Evolutionary conservation across 768 basidiomycete genomes (phyloP).

Genomic region (Dendrothele bispora): DNA sequence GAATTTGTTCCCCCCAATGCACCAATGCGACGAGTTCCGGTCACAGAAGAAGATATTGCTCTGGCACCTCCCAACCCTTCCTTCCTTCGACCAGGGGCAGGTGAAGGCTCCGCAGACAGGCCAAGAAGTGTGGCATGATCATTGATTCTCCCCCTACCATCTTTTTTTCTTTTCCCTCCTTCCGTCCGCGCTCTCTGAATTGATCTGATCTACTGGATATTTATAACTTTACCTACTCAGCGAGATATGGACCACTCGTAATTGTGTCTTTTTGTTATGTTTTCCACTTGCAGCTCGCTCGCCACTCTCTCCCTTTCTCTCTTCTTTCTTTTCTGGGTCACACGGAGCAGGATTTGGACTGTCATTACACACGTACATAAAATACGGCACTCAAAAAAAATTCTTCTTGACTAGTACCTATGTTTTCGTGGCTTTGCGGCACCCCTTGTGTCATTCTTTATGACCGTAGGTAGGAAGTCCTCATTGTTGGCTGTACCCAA

Average conservation of each 20-base stretch:
- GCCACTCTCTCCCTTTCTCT: background rate
- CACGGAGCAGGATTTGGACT: no score
- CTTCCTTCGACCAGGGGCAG: slow-evolving; percentile 6
- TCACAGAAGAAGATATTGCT: slow-evolving; percentile 10
- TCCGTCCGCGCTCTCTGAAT: background rate
- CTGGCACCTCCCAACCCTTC: slow-evolving; percentile 10
- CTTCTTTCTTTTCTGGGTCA: background rate
- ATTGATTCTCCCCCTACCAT: no score
- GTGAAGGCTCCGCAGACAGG: slow-evolving; percentile 6
- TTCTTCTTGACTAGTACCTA: no score
- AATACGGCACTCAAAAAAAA: no score
- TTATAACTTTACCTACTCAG: background rate
- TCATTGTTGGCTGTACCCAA: slow-evolving; percentile 7
- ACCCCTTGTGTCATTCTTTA: background rate
- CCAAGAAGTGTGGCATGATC: slow-evolving; percentile 12
- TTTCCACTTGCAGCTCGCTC: background rate
- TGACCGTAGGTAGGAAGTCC: slow-evolving; percentile 9
- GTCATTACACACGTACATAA: background rate
- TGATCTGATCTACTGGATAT: background rate
- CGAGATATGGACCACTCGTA: background rate
- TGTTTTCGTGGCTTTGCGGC: background rate
- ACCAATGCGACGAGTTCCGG: background rate
- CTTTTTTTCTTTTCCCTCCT: background rate
- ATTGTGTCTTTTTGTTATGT: background rate
- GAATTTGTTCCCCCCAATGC: slow-evolving; percentile 1